Conservation (phyloP, 805 yeast genomes). For the Zygosaccharomyces bailii region DNA sequence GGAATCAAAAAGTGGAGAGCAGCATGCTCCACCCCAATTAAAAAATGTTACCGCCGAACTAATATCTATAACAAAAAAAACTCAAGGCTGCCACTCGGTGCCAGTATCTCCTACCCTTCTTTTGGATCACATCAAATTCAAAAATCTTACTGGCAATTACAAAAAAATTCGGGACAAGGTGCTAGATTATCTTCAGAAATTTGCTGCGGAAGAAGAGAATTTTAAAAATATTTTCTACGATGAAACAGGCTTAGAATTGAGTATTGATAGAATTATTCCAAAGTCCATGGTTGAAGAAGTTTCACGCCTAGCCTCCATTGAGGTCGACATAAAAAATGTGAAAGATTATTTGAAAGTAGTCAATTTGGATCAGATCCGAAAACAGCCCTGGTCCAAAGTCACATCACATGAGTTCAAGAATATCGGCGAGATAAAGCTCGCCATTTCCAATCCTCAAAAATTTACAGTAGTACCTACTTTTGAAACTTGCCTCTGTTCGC, state of each 20-base stretch:
- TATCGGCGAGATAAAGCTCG: constrained; percentile 13
- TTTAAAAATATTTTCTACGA: neutral
- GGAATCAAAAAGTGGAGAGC: constrained; percentile 27
- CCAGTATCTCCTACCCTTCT: constrained; percentile 21
- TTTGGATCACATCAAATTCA: constrained; percentile 19
- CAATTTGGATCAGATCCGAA: neutral
- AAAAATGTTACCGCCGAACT: constrained; percentile 28
- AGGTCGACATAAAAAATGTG: neutral
- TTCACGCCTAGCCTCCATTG: neutral
- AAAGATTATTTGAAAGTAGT: neutral
- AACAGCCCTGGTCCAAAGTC: constrained; percentile 4
- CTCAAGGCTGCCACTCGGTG: constrained; percentile 39
- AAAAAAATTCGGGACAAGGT: neutral
- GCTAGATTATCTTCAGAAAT: neutral
- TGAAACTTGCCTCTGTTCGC: constrained; percentile 46
- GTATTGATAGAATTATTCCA: constrained; percentile 16
- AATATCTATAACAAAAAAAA: constrained; percentile 33
- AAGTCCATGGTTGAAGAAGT: neutral
- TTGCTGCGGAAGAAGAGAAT: constrained; percentile 9
- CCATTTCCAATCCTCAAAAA: constrained; percentile 31
- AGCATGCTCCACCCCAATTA: constrained; percentile 30
- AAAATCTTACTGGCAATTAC: constrained; percentile 15
- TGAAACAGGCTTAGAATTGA: neutral
- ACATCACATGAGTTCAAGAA: constrained; percentile 1
- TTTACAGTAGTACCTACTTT: constrained; percentile 44